These are phyloP conservation scores for Mycena alexandri DNA, from an alignment of 768 basidiomycete species.

Conservation along the genomic window DNA sequence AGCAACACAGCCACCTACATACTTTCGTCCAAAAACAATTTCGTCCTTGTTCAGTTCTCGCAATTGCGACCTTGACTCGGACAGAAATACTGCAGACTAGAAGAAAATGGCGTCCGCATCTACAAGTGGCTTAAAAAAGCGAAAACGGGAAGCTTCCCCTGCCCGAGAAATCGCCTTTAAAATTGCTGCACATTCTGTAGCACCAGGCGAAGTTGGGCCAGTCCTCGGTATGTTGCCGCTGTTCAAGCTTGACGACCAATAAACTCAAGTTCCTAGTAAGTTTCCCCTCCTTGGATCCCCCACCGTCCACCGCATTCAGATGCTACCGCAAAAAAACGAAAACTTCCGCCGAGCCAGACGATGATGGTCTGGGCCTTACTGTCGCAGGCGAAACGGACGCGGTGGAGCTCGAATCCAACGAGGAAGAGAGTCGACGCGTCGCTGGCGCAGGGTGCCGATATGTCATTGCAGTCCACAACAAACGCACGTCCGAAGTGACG, in stretches of 20 bases:
- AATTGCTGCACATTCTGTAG: conserved; percentile 44
- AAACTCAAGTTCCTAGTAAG: conserved; percentile 29
- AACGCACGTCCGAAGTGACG: conserved; percentile 75
- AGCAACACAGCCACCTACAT: too few species aligned
- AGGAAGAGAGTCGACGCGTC: conserved; percentile 62
- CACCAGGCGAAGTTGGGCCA: conserved; percentile 58
- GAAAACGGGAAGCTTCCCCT: conserved; percentile 57
- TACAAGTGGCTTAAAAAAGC: conserved; percentile 52
- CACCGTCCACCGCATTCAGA: conserved; percentile 51
- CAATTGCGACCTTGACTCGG: too few species aligned
- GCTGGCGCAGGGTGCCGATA: conserved; percentile 81
- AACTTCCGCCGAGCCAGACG: conserved; percentile 47
- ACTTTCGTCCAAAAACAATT: too few species aligned
- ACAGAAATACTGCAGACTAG: too few species aligned
- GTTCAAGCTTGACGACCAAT: conserved; percentile 20
- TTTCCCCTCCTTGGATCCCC: conserved; percentile 34
- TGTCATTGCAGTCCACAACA: conserved; percentile 86
- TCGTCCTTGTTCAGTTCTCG: too few species aligned
- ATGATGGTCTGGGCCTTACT: conserved; percentile 50
- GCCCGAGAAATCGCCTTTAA: conserved; percentile 52
- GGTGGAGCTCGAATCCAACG: conserved; percentile 83
- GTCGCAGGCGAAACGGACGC: conserved; percentile 88
- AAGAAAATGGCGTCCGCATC: conserved; percentile 24
- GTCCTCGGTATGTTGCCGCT: conserved; percentile 57
- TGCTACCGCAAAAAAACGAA: conserved; percentile 58